Base-by-base conservation (phyloP, 495 filamentous ascomycete species). In the Acidomyces sp. region DNA sequence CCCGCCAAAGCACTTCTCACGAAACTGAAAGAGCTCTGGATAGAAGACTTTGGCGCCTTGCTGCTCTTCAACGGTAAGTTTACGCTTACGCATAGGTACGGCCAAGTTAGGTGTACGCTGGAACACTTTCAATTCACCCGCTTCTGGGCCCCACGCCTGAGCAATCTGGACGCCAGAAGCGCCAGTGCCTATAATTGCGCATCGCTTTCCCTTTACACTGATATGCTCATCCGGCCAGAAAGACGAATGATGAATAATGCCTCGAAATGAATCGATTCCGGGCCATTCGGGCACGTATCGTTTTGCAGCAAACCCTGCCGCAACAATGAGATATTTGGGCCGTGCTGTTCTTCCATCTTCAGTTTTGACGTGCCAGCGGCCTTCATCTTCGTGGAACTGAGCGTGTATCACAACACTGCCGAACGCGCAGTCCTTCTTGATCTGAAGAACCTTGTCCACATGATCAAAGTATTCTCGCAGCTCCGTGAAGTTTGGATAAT, bases 171-270 rank as follows among this genome's bases (percentile, higher is more conserved):
- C 43, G 24, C 48, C 48, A 1, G 48, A 46, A 6, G 52, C 52
- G 7, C 76, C 76, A 0, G 76, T 78, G 6, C 76, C 76, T 15
- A 80, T 68, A 28, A 78, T 56, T 3, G 69, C 75, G 22, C 59
- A 55, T 3, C 62, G 56, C 51, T 80, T 79, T 21, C 59, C 62
- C 9, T 49, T 55, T 4, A 74, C 53, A 42, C 71, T 58, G 23
- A 75, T 57, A 5, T 54, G 54, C 3, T 65, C 55, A 7, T 68
- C 59, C 0, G 74, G 75, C 76, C 76, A 80, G 54, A 68, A 65
- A 2, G 71, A 68, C 0, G 74, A 65, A 40, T 80, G 75, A 43
- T 72, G 57, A 3, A 75, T 57, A 3, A 50, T 28, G 3, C 76
- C 74, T 16, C 64, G 57, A 62, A 70, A 80, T 1, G 58, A 61